Base-by-base conservation (phyloP, 2,329 filamentous ascomycete species). In the Penicillium crustosum region DNA sequence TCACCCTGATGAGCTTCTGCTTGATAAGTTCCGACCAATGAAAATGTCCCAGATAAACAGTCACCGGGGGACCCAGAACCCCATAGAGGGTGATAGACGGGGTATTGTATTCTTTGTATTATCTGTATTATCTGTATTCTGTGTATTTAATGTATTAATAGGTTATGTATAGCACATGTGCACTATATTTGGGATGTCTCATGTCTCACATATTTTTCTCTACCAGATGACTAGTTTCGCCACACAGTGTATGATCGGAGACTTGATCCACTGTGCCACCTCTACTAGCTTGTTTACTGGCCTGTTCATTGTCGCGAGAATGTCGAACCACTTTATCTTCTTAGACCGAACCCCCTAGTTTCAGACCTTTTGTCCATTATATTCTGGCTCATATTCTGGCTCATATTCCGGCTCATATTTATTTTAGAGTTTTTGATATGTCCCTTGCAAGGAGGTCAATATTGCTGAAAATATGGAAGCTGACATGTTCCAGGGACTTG, bases 111-210 rank as follows among this genome's bases (percentile, higher is more conserved):
- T 6, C 1, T 43, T 43, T 9, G 23, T 27, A 27, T 15, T 33
- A 10, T 13, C 10, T 12, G 10, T 12, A 31, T 12, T 31, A 2
- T 3, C 0, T 17, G 15, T 17, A 35, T 35, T 15, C 15, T 6
- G 2, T 21, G 50, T 53, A 51, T 42, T 35, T 29, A 49, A 31
- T 25, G 44, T 55, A 55, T 33, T 38, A n/a, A 33, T 49, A 33
- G 35, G 23, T 23, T 42, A 19, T 19, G 53, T 44, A 55, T 42
- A 13, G 29, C 35, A 15, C 25, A 29, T 27, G 42, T 33, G 41
- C n/a, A 39, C 55, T 57, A 57, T 57, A 53, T 53, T 53, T 57
- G 55, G 55, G 49, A 53, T 57, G 55, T 57, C 55, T 57, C 55
- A 57, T 35, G 33, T 35, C 36, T 39, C 49, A 47, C 54, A 13